A percentile compares a stretch with the other conserved stretches of the same genome.
These are phyloP conservation scores for Blastobotrys buckinghamii DNA, from an alignment of 1,139 yeast species.

Conservation along the genomic window DNA sequence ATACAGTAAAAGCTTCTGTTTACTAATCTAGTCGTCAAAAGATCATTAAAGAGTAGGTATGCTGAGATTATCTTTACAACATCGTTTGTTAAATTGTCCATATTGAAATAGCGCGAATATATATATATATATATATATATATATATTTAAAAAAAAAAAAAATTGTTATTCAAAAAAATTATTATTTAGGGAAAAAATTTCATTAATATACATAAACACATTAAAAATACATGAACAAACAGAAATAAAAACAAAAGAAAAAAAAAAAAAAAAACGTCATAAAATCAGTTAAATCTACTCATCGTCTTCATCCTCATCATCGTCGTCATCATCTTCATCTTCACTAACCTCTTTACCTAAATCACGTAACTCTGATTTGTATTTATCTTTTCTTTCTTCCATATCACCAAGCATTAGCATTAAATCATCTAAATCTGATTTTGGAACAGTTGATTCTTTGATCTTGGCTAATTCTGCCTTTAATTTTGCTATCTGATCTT, in stretches of 20 bases:
- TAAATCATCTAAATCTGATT: conserved; percentile 66
- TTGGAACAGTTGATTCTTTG: conserved; percentile 39
- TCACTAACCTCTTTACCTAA: conserved; percentile 25
- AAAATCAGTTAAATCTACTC: neutral
- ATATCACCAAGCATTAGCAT: conserved; percentile 68
- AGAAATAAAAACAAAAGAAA: neutral
- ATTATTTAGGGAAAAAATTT: too few relatives aligned
- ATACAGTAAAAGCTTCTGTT: neutral
- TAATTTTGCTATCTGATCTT: conserved; percentile 7
- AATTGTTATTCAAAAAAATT: too few relatives aligned
- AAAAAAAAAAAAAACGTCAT: neutral
- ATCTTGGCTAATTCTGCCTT: conserved; percentile 18
- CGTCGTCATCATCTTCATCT: conserved; percentile 48
- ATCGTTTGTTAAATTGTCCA: neutral
- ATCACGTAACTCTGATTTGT: neutral
- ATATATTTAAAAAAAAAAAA: too few relatives aligned
- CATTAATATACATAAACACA: too few relatives aligned
- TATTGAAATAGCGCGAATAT: too few relatives aligned
- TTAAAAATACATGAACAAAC: too few relatives aligned
- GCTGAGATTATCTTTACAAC: neutral
- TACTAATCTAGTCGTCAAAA: neutral
- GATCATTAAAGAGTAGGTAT: neutral
- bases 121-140: too few relatives aligned
- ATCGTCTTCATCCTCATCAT: neutral
- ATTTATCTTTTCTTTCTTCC: conserved; percentile 37